Percentiles rank a stretch among this genome's conserved stretches.
Conservation (phyloP, 1,284 basidiomycete species). For the Phaffia rhodozyma region DNA sequence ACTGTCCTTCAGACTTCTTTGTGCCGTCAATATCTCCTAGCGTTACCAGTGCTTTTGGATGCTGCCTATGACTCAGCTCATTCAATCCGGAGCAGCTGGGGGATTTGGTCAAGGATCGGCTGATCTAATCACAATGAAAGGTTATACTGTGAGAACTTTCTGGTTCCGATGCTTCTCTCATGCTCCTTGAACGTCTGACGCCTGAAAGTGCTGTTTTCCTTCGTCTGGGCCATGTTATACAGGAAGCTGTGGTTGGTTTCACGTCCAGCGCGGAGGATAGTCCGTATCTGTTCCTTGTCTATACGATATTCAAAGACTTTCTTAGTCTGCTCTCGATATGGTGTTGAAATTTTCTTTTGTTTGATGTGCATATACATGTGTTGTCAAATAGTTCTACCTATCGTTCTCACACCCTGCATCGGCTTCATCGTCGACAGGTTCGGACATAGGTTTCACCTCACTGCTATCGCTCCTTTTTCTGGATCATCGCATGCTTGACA, state of each 20-base stretch:
- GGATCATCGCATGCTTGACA: background rate
- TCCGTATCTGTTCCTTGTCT: background rate
- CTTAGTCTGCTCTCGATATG: no score
- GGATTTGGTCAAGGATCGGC: background rate
- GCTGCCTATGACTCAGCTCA: conserved; percentile 6
- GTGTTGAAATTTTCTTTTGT: no score
- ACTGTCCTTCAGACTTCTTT: background rate
- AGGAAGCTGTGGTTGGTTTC: background rate
- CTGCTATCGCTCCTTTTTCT: conserved; percentile 4
- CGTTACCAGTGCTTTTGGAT: background rate
- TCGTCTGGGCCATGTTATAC: background rate
- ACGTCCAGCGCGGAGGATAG: background rate
- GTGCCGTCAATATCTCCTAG: background rate
- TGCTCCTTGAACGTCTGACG: no score
- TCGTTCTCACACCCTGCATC: background rate
- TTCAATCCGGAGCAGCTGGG: conserved; percentile 1
- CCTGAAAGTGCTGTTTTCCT: no score
- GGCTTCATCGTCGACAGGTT: conserved; percentile 2
- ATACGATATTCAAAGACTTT: background rate
- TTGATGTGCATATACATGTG: no score
- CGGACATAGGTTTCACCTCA: conserved; percentile 3
- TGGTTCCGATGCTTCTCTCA: no score
- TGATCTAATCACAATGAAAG: conserved; percentile 7
- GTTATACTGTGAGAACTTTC: background rate
- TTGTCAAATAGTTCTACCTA: background rate